phyloP scores from a whole-genome alignment of 805 yeast species.

The Starmerella geochares region DNA sequence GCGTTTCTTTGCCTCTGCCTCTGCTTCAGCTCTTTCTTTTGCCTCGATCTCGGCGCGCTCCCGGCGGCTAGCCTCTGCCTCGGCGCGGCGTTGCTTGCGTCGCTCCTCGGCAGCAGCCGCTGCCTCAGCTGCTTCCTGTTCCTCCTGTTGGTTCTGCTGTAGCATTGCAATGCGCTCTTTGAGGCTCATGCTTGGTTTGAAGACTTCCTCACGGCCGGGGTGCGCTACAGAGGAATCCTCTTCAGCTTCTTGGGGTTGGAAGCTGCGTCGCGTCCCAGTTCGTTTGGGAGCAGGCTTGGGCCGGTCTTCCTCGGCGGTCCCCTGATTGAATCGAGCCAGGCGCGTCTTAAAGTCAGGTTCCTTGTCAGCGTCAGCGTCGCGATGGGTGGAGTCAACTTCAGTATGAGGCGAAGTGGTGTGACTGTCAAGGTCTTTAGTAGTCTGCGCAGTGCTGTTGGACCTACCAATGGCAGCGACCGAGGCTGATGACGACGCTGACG shows the following conservation, averaged over 20 bases:
- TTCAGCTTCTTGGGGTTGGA: slow-evolving; percentile 11
- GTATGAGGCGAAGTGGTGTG: too few relatives aligned
- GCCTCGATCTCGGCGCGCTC: slow-evolving; percentile 12
- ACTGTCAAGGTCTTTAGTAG: too few relatives aligned
- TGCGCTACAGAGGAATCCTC: slow-evolving; percentile 10
- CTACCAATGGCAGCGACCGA: too few relatives aligned
- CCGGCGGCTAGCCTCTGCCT: slow-evolving; percentile 18
- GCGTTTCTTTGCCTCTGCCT: slow-evolving; percentile 6
- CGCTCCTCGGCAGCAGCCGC: slow-evolving; percentile 32
- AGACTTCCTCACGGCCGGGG: slow-evolving; percentile 34
- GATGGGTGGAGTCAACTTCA: too few relatives aligned
- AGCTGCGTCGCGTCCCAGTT: slow-evolving; percentile 11
- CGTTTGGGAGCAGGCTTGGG: slow-evolving; percentile 23
- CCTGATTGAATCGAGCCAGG: slow-evolving; percentile 42
- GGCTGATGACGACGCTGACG: too few relatives aligned
- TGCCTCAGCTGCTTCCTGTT: slow-evolving; percentile 49
- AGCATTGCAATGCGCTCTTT: slow-evolving; percentile 78
- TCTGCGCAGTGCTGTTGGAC: background rate
- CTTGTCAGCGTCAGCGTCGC: background rate
- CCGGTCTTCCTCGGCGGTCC: slow-evolving; percentile 21
- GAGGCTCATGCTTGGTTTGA: slow-evolving; percentile 65
- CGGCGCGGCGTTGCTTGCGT: slow-evolving; percentile 36
- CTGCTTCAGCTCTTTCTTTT: slow-evolving; percentile 14
- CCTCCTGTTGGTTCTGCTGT: slow-evolving; percentile 74
- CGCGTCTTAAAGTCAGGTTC: slow-evolving; percentile 37